These are phyloP conservation scores for Bruguiera hainesii DNA, from an alignment of 441 rosid genomes.

Conservation along the genomic window DNA sequence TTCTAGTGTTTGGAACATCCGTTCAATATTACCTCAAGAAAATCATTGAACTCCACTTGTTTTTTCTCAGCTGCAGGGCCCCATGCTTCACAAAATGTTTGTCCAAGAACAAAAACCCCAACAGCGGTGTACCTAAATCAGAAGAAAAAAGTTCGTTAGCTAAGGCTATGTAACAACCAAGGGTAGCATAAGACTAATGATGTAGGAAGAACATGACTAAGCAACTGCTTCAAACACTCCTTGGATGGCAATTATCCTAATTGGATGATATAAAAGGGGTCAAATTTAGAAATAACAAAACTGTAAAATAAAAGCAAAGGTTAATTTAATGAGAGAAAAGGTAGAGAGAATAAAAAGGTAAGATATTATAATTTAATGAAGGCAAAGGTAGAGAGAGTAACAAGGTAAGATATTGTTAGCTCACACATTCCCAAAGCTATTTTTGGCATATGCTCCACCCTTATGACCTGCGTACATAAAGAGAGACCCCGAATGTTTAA, in stretches of 20 bases:
- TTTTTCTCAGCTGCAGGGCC: slow-evolving; percentile 60
- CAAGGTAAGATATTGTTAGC: slow-evolving; percentile 16
- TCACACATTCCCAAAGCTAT: slow-evolving; percentile 95
- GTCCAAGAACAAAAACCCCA: slow-evolving; percentile 94
- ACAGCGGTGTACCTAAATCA: slow-evolving; percentile 83
- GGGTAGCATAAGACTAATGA: background rate
- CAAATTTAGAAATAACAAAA: background rate
- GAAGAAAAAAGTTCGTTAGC: slow-evolving; percentile 16
- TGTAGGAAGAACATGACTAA: background rate
- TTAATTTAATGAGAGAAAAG: background rate
- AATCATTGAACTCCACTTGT: slow-evolving; percentile 73
- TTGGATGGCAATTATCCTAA: background rate
- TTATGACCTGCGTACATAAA: slow-evolving; percentile 90
- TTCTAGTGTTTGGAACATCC: background rate
- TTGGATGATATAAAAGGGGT: slow-evolving; percentile 15
- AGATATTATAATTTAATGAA: slow-evolving; percentile 1
- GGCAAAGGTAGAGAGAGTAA: background rate
- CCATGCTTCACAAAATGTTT: slow-evolving; percentile 91
- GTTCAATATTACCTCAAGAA: slow-evolving; percentile 66
- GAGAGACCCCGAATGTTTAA: slow-evolving; percentile 97
- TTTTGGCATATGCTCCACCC: slow-evolving; percentile 99
- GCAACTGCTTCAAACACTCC: slow-evolving; percentile 11
- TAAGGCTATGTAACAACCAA: slow-evolving; percentile 6
- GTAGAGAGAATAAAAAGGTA: background rate
- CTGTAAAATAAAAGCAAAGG: background rate